A percentile compares a stretch with the other conserved stretches of the same genome.
Evolutionary conservation across 2,329 filamentous ascomycete genomes (phyloP).

Genomic region (Calonectria henricotiae): DNA sequence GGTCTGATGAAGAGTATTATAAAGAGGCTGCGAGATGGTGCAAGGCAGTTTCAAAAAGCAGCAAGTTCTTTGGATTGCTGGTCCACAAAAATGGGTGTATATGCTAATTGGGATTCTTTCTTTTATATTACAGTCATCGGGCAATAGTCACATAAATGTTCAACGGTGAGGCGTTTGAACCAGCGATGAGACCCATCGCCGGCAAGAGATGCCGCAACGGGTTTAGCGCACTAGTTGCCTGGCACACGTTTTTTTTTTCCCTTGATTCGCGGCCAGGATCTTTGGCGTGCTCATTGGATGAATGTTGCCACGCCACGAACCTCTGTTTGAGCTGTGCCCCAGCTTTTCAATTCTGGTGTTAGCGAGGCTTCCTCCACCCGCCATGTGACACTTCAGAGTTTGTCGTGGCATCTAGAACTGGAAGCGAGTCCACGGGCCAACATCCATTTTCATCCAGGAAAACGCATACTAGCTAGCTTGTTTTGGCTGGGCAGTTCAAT

Average conservation of each 20-base stretch:
- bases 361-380: constrained; percentile 14
- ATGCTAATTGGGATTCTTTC: not conserved
- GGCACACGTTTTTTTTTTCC: constrained; percentile 2
- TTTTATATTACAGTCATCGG: constrained; percentile 14
- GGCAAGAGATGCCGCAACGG: constrained; percentile 12
- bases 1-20: not conserved
- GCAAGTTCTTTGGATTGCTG: not conserved
- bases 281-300: not conserved
- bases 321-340: constrained; percentile 13
- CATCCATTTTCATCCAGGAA: not conserved
- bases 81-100: not conserved
- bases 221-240: not conserved
- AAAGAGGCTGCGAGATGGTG: not conserved
- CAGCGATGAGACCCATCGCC: constrained; percentile 8
- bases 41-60: not conserved
- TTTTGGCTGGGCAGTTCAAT: not conserved
- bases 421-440: not conserved
- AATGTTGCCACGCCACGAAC: not conserved
- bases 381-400: constrained; percentile 21
- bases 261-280: constrained; percentile 7
- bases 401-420: not conserved
- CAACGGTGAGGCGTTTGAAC: not conserved
- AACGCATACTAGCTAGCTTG: not conserved
- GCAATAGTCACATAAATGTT: constrained; percentile 11
- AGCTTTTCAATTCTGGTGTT: not conserved